A percentile compares a stretch with the other conserved stretches of the same genome.
Conservation (phyloP, 148 eudicot genomes). For the Fagopyrum tataricum region DNA sequence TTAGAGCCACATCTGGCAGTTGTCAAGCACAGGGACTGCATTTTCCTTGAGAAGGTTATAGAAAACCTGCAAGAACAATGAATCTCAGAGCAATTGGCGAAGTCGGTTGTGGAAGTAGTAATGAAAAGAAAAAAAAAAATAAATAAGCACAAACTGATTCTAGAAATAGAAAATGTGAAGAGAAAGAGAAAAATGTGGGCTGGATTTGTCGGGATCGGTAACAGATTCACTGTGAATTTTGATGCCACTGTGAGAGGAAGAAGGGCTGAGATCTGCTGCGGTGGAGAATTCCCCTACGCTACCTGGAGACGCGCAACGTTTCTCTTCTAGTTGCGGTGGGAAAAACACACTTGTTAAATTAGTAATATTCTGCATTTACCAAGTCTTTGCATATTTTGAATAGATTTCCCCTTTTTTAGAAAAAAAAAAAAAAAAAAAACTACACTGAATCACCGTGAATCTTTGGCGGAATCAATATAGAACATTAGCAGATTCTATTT, state of each 20-base stretch:
- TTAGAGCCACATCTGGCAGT: conserved; percentile 2
- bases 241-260: neutral
- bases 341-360: too few relatives aligned
- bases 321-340: neutral
- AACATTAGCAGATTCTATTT: too few relatives aligned
- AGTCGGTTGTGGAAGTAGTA: neutral
- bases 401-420: too few relatives aligned
- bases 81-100: neutral
- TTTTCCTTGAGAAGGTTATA: neutral
- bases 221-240: neutral
- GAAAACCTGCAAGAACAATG: neutral
- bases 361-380: too few relatives aligned
- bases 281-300: neutral
- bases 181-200: neutral
- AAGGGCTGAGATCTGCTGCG: neutral
- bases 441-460: too few relatives aligned
- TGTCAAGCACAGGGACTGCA: conserved; percentile 1
- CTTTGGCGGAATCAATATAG: too few relatives aligned
- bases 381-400: too few relatives aligned
- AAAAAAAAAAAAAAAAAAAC: too few relatives aligned
- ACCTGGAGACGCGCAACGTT: conserved; percentile 2
- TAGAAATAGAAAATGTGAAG: neutral
- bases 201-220: neutral
- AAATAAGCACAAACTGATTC: neutral
- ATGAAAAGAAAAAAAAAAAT: neutral